Conservation (phyloP, 331 rosid species). For the Phaseolus coccineus region DNA sequence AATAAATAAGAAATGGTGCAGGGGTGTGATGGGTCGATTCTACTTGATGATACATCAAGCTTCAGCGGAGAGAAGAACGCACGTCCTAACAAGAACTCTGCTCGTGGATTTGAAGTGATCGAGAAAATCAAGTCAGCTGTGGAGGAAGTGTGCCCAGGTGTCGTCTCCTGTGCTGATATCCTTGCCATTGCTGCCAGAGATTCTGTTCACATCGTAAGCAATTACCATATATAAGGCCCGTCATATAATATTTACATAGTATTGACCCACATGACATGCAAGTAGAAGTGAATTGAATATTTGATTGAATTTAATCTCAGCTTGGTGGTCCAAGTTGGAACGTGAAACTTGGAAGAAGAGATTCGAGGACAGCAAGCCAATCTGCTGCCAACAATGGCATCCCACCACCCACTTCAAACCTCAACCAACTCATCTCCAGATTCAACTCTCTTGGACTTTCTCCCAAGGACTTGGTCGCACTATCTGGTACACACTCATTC, state of each 20-base stretch:
- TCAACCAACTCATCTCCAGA: slow-evolving; percentile 68
- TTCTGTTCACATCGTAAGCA: slow-evolving; percentile 62
- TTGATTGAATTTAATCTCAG: slow-evolving; percentile 45
- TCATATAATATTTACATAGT: background rate
- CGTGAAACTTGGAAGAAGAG: slow-evolving; percentile 92
- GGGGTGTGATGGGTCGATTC: slow-evolving; percentile 97
- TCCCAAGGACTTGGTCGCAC: slow-evolving; percentile 79
- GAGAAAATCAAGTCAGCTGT: slow-evolving; percentile 78
- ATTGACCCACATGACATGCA: too few species aligned
- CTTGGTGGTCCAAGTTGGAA: slow-evolving; percentile 91
- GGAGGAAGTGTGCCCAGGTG: slow-evolving; percentile 73
- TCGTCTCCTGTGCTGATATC: slow-evolving; percentile 88
- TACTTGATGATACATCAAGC: slow-evolving; percentile 82
- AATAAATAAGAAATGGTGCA: slow-evolving; percentile 21
- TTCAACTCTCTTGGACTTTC: slow-evolving; percentile 79
- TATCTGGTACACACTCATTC: slow-evolving; percentile 57
- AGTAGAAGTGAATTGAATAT: background rate
- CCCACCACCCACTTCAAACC: slow-evolving; percentile 73
- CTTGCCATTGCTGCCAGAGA: slow-evolving; percentile 77
- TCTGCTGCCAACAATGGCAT: slow-evolving; percentile 79
- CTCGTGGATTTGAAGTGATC: slow-evolving; percentile 80
- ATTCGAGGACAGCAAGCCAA: slow-evolving; percentile 67
- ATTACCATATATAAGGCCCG: background rate
- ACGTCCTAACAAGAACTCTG: slow-evolving; percentile 70
- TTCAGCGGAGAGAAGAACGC: slow-evolving; percentile 85